phyloP scores from a whole-genome alignment of 2,329 filamentous ascomycete genomes.

The Ascochyta rabiei region DNA sequence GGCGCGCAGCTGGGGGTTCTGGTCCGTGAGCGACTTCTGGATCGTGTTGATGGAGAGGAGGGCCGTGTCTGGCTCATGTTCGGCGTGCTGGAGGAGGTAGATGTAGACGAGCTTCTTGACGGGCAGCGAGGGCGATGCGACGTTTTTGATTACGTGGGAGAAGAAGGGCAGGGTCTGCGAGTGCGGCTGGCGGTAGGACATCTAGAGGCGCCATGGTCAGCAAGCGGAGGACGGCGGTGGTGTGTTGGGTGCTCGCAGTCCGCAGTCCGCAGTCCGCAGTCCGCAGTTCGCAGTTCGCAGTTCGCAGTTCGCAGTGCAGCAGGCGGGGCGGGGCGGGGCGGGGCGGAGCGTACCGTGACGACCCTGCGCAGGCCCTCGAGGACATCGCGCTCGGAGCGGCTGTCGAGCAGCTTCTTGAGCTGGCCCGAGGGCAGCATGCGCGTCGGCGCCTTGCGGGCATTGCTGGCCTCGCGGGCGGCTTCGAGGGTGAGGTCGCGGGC shows the following conservation, averaged over 20 bases:
- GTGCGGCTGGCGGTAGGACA: constrained; percentile 88
- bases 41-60: constrained; percentile 98
- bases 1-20: constrained; percentile 86
- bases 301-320: neutral
- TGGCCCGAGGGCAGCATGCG: constrained; percentile 77
- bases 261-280: neutral
- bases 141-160: constrained; percentile 97
- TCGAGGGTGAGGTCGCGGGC: constrained; percentile 97
- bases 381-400: constrained; percentile 88
- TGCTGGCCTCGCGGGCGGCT: constrained; percentile 85
- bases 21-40: constrained; percentile 93
- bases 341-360: constrained; percentile 69
- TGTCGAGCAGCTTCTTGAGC: constrained; percentile 94
- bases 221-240: neutral
- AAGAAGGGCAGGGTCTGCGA: constrained; percentile 81
- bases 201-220: constrained; percentile 59
- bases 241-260: neutral
- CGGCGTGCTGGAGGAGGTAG: constrained; percentile 95
- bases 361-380: constrained; percentile 89
- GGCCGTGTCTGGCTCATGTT: constrained; percentile 92
- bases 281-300: too few relatives aligned
- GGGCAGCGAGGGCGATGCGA: constrained; percentile 89
- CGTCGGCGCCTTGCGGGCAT: constrained; percentile 59
- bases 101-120: constrained; percentile 99
- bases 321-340: constrained; percentile 2